These are phyloP conservation scores for Polychytrium aggregatum DNA, from an alignment of 192 early-diverging fungal genomes.

Conservation along the genomic window DNA sequence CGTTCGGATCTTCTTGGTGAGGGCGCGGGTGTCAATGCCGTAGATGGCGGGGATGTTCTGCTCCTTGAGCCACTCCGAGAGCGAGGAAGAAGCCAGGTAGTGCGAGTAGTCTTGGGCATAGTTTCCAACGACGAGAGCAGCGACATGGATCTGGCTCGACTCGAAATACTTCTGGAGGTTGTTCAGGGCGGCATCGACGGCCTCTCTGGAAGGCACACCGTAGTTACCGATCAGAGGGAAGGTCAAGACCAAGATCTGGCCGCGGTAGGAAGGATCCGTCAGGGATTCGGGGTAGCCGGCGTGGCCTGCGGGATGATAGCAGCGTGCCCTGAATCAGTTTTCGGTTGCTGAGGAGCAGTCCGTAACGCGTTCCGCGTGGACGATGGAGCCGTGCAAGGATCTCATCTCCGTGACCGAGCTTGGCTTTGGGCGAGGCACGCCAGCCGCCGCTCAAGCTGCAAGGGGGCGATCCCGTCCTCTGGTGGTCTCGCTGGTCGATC, in stretches of 20 bases:
- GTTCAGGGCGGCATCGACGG: constrained; percentile 71
- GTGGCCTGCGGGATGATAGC: constrained; percentile 63
- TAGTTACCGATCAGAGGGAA: constrained; percentile 98
- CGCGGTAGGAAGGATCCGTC: constrained; percentile 96
- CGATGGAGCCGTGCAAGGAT: background rate
- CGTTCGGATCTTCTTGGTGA: constrained; percentile 94
- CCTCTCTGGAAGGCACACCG: constrained; percentile 85
- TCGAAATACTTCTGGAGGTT: constrained; percentile 92
- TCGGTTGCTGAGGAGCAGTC: background rate
- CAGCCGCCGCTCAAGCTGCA: background rate
- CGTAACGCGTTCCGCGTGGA: too few species aligned
- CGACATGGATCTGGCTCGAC: constrained; percentile 86
- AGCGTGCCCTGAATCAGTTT: background rate
- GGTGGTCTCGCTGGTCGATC: too few species aligned
- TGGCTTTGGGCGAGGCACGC: too few species aligned
- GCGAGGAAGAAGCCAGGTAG: constrained; percentile 75
- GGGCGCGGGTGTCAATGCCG: constrained; percentile 89
- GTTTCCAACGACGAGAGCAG: constrained; percentile 83
- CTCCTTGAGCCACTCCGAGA: constrained; percentile 85
- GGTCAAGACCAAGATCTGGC: constrained; percentile 95
- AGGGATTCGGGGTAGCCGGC: constrained; percentile 98
- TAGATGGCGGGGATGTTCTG: constrained; percentile 86
- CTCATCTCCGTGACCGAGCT: too few species aligned
- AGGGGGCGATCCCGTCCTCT: too few species aligned
- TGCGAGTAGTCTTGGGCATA: constrained; percentile 90